Percentiles rank a stretch among this genome's conserved stretches.
These are phyloP conservation scores for Blastobotrys indianensis DNA, from an alignment of 1,139 yeast species.

Conservation along the genomic window DNA sequence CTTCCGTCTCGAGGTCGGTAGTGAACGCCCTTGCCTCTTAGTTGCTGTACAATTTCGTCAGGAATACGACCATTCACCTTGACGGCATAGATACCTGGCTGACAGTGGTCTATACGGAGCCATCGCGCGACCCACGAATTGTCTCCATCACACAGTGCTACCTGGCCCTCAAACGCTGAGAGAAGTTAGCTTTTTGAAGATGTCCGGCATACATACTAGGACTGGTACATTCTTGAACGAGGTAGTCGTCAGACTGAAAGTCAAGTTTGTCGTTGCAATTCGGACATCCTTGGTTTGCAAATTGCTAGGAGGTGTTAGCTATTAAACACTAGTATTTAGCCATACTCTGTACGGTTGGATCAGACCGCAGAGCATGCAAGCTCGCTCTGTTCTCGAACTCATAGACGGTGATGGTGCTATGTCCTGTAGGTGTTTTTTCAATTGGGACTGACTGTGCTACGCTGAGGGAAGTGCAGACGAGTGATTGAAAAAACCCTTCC, in stretches of 20 bases:
- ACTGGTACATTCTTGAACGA: constrained; percentile 87
- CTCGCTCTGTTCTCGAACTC: constrained; percentile 76
- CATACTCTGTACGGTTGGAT: constrained; percentile 62
- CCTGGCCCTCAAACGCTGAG: constrained; percentile 83
- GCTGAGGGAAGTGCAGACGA: too few species aligned
- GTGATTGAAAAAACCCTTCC: too few species aligned
- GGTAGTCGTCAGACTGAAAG: constrained; percentile 75
- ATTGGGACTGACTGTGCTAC: too few species aligned
- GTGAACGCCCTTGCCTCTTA: constrained; percentile 66
- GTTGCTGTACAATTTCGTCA: constrained; percentile 68
- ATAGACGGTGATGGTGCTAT: constrained; percentile 24
- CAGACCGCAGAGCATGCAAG: constrained; percentile 95
- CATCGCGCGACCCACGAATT: constrained; percentile 97
- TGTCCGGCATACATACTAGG: constrained; percentile 45
- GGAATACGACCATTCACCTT: constrained; percentile 90
- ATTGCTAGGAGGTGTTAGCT: constrained; percentile 36
- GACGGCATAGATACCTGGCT: constrained; percentile 85
- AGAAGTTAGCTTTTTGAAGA: not conserved
- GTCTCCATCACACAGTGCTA: constrained; percentile 81
- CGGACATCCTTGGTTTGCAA: constrained; percentile 88
- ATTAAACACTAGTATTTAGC: constrained; percentile 18
- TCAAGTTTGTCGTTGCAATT: constrained; percentile 86
- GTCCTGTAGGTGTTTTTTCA: too few species aligned
- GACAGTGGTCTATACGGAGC: constrained; percentile 87
- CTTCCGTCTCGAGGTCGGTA: constrained; percentile 97